Conservation (phyloP, 768 basidiomycete genomes). For the Aureoboletus auriporus region DNA sequence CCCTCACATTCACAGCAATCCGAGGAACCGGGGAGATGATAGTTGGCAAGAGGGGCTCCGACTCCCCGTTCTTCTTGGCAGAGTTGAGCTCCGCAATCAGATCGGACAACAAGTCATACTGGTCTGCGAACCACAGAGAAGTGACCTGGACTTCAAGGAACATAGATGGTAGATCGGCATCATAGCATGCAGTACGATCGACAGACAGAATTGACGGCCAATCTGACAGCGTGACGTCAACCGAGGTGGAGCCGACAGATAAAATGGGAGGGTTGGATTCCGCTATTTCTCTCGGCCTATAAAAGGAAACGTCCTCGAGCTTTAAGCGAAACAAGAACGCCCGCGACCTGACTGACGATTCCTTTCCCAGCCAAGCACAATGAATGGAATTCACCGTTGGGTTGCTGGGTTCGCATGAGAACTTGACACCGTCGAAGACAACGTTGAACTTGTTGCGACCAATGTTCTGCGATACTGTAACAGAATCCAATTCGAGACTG, state of each 20-base stretch:
- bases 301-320: constrained; percentile 41
- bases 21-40: constrained; percentile 44
- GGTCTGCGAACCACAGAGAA: constrained; percentile 49
- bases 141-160: constrained; percentile 43
- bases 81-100: constrained; percentile 26
- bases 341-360: constrained; percentile 34
- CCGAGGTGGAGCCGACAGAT: constrained; percentile 31
- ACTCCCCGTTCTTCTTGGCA: constrained; percentile 9
- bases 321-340: constrained; percentile 45
- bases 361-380: constrained; percentile 50
- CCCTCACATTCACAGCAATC: constrained; percentile 41
- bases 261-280: constrained; percentile 23
- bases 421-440: constrained; percentile 37
- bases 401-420: constrained; percentile 47
- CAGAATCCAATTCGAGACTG: constrained; percentile 42
- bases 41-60: constrained; percentile 25
- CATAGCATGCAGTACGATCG: constrained; percentile 30
- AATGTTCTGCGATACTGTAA: constrained; percentile 41
- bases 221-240: constrained; percentile 43
- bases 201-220: constrained; percentile 57
- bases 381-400: constrained; percentile 43
- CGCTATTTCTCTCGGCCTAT: constrained; percentile 37
- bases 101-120: constrained; percentile 46
- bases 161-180: constrained; percentile 56
- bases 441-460: constrained; percentile 38